Base-by-base conservation (phyloP, 805 yeast species). In the Saccharomycopsis lassenensis region DNA sequence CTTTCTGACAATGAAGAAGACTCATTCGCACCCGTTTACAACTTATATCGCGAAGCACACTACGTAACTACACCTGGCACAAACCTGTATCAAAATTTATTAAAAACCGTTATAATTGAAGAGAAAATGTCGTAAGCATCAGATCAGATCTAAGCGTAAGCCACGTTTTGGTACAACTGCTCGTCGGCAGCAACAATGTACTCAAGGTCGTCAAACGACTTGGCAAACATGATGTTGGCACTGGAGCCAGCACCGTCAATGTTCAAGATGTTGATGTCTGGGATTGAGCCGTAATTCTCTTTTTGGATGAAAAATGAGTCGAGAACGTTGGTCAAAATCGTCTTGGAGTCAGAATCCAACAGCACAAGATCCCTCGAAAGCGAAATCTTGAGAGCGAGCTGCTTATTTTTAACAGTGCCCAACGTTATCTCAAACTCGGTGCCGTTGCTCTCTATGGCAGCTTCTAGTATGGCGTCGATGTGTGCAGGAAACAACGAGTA, bases 211-310 rank as follows among this genome's bases (percentile, higher is more conserved):
- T 20, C 26, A 24, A 26, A 35, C 8, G 26, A 14, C 11, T 25
- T n/a, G 10, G 26, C 43, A 29, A 42, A 42, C 15, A 39, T 39
- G n/a, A 42, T 14, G 26, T 35, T 36, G 5, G 41, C 46, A 24
- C 39, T 20, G 38, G 32, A 36, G 5, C 35, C 35, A 17, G 26
- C 23, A 8, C 46, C 46, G 28, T 42, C 44, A 21, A 42, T 39
- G 33, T 42, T 35, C 19, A 36, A 24, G 8, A 42, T 29, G 24
- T 29, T 26, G n/a, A 42, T 16, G 5, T 38, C 43, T 24, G 44
- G 44, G n/a, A 39, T 28, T 5, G 44, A 41, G 18, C 36, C 44
- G 28, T 21, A 41, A 7, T 33, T 33, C 5, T 31, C 35, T 12
- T 41, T 41, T 11, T 33, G 15, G 15, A 31, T 25, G 36, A 41